Evolutionary conservation across 2,329 filamentous ascomycete genomes (phyloP).

Genomic region (Juglanconis oblonga): DNA sequence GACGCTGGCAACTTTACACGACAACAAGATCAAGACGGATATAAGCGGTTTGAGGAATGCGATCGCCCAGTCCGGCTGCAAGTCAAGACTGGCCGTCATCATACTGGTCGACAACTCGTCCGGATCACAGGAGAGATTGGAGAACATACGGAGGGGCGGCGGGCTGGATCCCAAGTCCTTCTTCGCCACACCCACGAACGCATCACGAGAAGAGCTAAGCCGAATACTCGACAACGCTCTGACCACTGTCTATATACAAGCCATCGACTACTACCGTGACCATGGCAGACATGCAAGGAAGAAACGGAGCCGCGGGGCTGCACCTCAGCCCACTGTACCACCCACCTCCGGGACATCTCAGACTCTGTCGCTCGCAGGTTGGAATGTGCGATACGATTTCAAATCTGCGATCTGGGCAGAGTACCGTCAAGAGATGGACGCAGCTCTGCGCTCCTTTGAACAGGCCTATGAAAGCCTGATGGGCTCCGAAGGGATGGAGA

Average conservation of each 20-base stretch:
- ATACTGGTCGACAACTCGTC: slow-evolving; percentile 68
- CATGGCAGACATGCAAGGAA: slow-evolving; percentile 87
- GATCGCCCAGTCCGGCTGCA: slow-evolving; percentile 69
- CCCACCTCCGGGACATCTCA: slow-evolving; percentile 83
- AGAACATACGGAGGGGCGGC: slow-evolving; percentile 74
- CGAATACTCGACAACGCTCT: slow-evolving; percentile 73
- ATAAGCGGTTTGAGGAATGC: slow-evolving; percentile 74
- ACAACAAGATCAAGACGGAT: slow-evolving; percentile 84
- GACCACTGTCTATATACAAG: slow-evolving; percentile 66
- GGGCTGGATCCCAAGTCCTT: slow-evolving; percentile 80
- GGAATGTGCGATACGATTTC: slow-evolving; percentile 93
- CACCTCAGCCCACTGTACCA: slow-evolving; percentile 77
- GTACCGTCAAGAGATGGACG: slow-evolving; percentile 89
- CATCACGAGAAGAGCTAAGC: slow-evolving; percentile 67
- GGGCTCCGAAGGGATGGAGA: slow-evolving; percentile 79
- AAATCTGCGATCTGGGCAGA: slow-evolving; percentile 90
- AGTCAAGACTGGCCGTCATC: slow-evolving; percentile 72
- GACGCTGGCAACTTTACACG: slow-evolving; percentile 71
- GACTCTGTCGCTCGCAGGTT: slow-evolving; percentile 78
- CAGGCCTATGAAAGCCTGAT: slow-evolving; percentile 82
- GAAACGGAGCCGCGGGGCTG: slow-evolving; percentile 76
- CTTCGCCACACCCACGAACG: slow-evolving; percentile 77
- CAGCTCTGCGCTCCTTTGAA: slow-evolving; percentile 80
- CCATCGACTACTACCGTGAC: slow-evolving; percentile 90
- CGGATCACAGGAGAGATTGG: slow-evolving; percentile 65